Percentiles rank a stretch among this genome's conserved stretches.
Conservation (phyloP, 208 protist species). For the Crithidia sp. region DNA sequence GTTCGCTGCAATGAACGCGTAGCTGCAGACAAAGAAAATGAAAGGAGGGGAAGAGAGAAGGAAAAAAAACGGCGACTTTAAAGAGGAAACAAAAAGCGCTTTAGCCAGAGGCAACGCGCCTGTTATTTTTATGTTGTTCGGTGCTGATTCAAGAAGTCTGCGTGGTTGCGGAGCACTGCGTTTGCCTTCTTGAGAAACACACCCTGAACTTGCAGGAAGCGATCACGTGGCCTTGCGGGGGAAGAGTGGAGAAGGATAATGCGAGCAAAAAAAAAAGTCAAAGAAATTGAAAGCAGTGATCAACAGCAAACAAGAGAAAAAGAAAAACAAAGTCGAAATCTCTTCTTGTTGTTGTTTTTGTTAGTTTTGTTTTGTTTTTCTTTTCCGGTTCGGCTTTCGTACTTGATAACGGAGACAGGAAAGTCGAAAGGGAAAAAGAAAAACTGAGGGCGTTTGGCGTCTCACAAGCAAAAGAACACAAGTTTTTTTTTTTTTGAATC, state of each 20-base stretch:
- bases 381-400: neutral
- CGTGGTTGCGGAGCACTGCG: too few relatives aligned
- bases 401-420: too few relatives aligned
- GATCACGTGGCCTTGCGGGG: too few relatives aligned
- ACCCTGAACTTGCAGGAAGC: too few relatives aligned
- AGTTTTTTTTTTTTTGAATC: too few relatives aligned
- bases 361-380: neutral
- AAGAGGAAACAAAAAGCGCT: neutral
- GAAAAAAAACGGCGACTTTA: neutral
- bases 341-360: too few relatives aligned
- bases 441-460: neutral
- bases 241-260: too few relatives aligned
- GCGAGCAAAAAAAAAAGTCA: constrained; percentile 2
- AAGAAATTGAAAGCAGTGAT: constrained; percentile 3
- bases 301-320: constrained; percentile 3
- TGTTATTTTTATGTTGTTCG: too few relatives aligned
- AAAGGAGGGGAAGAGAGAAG: neutral
- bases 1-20: too few relatives aligned
- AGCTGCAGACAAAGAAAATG: neutral
- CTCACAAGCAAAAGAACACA: neutral
- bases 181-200: too few relatives aligned
- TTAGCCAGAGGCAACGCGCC: too few relatives aligned
- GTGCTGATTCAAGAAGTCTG: too few relatives aligned
- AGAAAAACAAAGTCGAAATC: neutral
- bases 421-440: constrained; percentile 7